Evolutionary conservation across 2,329 filamentous ascomycete genomes (phyloP), one percentile per base, ranked within the genome.

Genomic region (Hypoxylon sp.): DNA sequence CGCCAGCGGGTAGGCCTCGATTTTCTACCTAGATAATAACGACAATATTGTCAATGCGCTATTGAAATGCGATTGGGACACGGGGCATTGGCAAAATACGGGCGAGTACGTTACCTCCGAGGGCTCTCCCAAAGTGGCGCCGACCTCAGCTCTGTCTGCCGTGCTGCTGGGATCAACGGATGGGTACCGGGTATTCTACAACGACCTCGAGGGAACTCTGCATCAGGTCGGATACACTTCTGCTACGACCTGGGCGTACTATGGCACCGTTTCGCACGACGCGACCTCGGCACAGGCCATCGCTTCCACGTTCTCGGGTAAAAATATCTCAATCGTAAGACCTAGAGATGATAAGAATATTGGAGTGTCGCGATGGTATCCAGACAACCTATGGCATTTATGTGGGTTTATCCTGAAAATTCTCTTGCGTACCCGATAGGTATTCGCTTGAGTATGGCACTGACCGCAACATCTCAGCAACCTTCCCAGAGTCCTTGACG

Each of bases 151-250:
- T 2, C 59, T 81, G 11, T 66, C 75, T 4, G 73, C 69, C 1
- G 65, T 78, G 3, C 64, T 79, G n/a, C 73, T 80, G 6, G 76
- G 77, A 12, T 60, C 62, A 0, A 67, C 67, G 5, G 62, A 70
- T 1, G 79, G 78, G 22, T 80, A 80, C 45, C 78, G 79, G 9
- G 68, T 80, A 11, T 80, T 76, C 67, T 80, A 75, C 59, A 78
- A 80, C 65, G 78, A 78, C 61, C 53, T 71, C 24, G 57, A 75
- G 26, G 73, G 70, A 16, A 67, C 64, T 5, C 59, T 80, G 50
- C 78, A 77, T 24, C 65, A 75, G 49, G 62, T 80, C 12, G 66
- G 69, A 5, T 81, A 79, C 57, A 75, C 71, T 1, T 52, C 36
- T 3, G 60, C 64, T 5, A 69, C 65, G 3, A 56, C 61, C 1